These are phyloP conservation scores for Colletotrichum tropicicola DNA, from an alignment of 2,329 filamentous ascomycete species.

Conservation along the genomic window DNA sequence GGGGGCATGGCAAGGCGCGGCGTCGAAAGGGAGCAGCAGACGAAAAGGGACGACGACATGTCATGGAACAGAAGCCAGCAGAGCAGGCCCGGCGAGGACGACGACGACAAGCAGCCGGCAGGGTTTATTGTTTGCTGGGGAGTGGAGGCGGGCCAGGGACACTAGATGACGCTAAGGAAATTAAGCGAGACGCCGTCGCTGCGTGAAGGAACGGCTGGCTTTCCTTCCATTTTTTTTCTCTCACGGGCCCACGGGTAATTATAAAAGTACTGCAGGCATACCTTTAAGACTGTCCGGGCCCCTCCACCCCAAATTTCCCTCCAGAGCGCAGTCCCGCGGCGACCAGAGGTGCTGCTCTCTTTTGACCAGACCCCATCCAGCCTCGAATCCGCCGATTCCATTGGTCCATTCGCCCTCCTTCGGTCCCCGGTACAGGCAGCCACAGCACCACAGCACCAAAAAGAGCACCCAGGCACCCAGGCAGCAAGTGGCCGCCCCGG, in stretches of 20 bases:
- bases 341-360: constrained; percentile 22
- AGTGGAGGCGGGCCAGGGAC: constrained; percentile 28
- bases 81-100: not conserved
- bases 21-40: constrained; percentile 9
- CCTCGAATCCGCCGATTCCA: not conserved
- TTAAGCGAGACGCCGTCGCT: constrained; percentile 31
- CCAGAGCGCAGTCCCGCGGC: constrained; percentile 29
- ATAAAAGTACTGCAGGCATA: constrained; percentile 32
- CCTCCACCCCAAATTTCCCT: constrained; percentile 32
- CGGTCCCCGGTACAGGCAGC: constrained; percentile 11
- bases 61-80: not conserved
- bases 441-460: constrained; percentile 1
- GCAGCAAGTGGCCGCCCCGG: not conserved
- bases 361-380: constrained; percentile 21
- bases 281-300: constrained; percentile 31
- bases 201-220: constrained; percentile 32
- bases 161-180: constrained; percentile 30
- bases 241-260: constrained; percentile 31
- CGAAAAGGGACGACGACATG: constrained; percentile 12
- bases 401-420: constrained; percentile 1
- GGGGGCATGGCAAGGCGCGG: not conserved
- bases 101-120: constrained; percentile 17
- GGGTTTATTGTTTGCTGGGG: constrained; percentile 30
- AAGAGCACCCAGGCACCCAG: not conserved
- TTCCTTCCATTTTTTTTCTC: constrained; percentile 32